Percentiles rank a stretch among this genome's conserved stretches.
phyloP scores from a whole-genome alignment of 2,329 filamentous ascomycete species.

The Aspergillus neoniger region DNA sequence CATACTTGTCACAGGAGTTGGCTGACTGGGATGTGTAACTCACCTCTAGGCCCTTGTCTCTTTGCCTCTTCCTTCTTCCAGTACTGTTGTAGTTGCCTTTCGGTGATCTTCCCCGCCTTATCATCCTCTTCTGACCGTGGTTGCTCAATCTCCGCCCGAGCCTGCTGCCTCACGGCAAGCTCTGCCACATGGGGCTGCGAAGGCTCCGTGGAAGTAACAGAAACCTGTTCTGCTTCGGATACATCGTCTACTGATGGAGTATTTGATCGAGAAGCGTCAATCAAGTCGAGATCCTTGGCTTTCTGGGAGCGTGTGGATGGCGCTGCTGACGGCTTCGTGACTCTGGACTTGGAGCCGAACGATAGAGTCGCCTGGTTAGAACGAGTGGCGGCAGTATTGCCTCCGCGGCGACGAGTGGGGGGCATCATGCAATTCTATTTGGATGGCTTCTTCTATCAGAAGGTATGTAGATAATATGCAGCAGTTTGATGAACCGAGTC shows the following conservation, averaged over 20 bases:
- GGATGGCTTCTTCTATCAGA: background rate
- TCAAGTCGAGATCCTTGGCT: conserved; percentile 35
- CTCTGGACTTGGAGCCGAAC: conserved; percentile 59
- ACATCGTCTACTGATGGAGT: conserved; percentile 23
- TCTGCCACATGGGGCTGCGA: conserved; percentile 38
- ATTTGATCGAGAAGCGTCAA: conserved; percentile 39
- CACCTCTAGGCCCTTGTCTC: conserved; percentile 63
- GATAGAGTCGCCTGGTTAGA: conserved; percentile 61
- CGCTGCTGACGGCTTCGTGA: conserved; percentile 57
- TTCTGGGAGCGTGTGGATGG: conserved; percentile 34
- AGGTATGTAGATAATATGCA: background rate
- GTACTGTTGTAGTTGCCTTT: conserved; percentile 72
- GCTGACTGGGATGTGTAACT: conserved; percentile 8
- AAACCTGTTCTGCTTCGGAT: conserved; percentile 30
- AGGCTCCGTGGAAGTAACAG: conserved; percentile 28
- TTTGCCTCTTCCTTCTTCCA: conserved; percentile 73
- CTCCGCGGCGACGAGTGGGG: conserved; percentile 40
- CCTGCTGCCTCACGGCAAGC: conserved; percentile 49
- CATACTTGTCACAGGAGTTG: background rate
- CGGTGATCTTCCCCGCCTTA: conserved; percentile 64
- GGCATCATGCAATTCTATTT: conserved; percentile 39
- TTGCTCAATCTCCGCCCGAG: conserved; percentile 45
- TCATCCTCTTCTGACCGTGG: conserved; percentile 38
- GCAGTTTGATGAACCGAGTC: background rate
- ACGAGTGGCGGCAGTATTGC: conserved; percentile 41